Evolutionary conservation across 345 rosid species (phyloP), one percentile per base, ranked within the genome.

Genomic region (Boechera retrofracta): DNA sequence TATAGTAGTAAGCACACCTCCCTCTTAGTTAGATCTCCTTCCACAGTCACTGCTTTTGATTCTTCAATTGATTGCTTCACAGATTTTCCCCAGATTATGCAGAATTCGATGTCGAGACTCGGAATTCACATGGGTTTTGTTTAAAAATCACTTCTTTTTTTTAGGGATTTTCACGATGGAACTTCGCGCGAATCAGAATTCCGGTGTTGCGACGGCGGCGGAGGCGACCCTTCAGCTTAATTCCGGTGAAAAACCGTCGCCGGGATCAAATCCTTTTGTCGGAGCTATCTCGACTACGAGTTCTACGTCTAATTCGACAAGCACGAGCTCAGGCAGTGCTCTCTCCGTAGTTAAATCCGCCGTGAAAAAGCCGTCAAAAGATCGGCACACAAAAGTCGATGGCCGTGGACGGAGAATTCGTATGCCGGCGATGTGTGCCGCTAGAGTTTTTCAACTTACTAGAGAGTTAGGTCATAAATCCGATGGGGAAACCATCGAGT

Each of bases 391-490:
- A 10, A 91, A 91, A 70, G 97, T 91, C 16, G 97, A 91, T 8
- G 97, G 97, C 52, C 90, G 97, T 5, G 97, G 97, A 44, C 85
- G 97, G 18, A 64, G 97, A 60, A 91, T 91, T 81, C 88, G 97
- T 28, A 91, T 91, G 94, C 97, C 97, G 35, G 92, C 94, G 67
- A 60, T 87, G 64, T 91, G 94, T 57, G 97, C 97, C 1, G 97
- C 97, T 5, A 77, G 97, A 56, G 97, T 91, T 39, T 91, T 91
- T 45, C 97, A 91, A 72, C 81, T 91, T 2, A 91, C 94, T 0
- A 78, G 92, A 39, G 97, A 91, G 69, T 74, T 91, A 16, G 91
- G 91, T 24, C 94, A 91, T 57, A 91, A 91, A 79, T 89, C 97
- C 28, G 94, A 91, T 26, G 97, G 97, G 0, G 97, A 91, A 73